Base-by-base conservation (phyloP, 2,329 filamentous ascomycete species). In the Pochonia chlamydosporia region DNA sequence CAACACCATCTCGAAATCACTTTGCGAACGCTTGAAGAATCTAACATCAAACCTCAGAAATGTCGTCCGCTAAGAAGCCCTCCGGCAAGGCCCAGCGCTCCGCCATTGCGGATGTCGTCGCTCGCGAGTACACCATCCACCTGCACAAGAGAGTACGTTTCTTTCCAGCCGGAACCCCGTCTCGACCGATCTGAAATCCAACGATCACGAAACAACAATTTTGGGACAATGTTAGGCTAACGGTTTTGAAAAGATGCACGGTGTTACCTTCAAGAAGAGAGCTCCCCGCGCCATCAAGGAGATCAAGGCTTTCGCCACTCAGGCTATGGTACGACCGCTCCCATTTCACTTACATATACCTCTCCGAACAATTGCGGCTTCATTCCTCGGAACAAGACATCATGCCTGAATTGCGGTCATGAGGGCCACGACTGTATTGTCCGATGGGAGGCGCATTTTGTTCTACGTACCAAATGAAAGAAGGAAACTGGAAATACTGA, bases 51-150 rank as follows among this genome's bases (percentile, higher is more conserved):
- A 20, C 21, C 46, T 46, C 59, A 69, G 67, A 68, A 65, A 72
- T 70, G 67, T 69, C 67, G 63, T 66, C 67, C 59, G 63, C 53
- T 43, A 62, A 62, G 56, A 69, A 67, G 64, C 59, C 63, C 56
- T 54, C 64, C 50, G 63, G 63, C 57, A 68, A 65, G 62, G 54
- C 59, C 57, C 69, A 81, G 76, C 89, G 91, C 72, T 96, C 89
- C 75, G 95, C 95, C 79, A 96, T 99, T 75, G 85, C 89, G 76
- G 92, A 99, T 78, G 95, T 99, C 71, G 92, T 99, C 74, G 86
- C 93, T 68, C 89, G 93, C 83, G 95, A 99, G 82, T 99, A 99
- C 85, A 99, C 93, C 76, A 97, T 99, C 80, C 92, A 99, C 84
- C 80, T 99, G 66, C 93, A 99, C 89, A 97, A 96, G 88, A 87